phyloP scores from a whole-genome alignment of 768 basidiomycete species.

The Piloderma croceum region DNA sequence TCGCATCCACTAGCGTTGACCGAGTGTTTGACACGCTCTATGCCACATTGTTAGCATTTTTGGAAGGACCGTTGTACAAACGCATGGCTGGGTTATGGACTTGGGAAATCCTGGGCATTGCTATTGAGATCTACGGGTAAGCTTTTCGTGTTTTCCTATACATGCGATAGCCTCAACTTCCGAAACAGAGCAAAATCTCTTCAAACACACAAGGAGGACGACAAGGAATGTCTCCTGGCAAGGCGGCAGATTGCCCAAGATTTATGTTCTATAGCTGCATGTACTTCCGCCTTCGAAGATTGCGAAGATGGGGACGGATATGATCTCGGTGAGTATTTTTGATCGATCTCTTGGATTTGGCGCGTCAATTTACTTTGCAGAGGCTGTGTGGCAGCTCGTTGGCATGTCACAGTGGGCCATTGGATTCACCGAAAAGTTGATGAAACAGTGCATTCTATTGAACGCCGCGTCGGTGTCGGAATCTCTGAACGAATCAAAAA shows the following conservation, averaged over 20 bases:
- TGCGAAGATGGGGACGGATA: slow-evolving; percentile 57
- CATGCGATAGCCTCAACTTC: background rate
- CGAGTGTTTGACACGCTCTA: slow-evolving; percentile 44
- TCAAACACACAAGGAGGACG: slow-evolving; percentile 23
- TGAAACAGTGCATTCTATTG: slow-evolving; percentile 46
- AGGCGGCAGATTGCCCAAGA: slow-evolving; percentile 65
- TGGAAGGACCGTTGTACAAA: slow-evolving; percentile 37
- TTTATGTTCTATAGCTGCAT: slow-evolving; percentile 57
- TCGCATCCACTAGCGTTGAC: slow-evolving; percentile 33
- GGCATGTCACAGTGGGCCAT: slow-evolving; percentile 59
- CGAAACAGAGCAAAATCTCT: slow-evolving; percentile 29
- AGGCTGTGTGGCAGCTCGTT: slow-evolving; percentile 69
- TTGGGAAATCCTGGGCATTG: slow-evolving; percentile 48
- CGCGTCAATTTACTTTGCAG: slow-evolving; percentile 29
- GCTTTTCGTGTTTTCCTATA: slow-evolving; percentile 5
- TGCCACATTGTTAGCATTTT: slow-evolving; percentile 41
- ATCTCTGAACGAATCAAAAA: no score
- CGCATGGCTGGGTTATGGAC: slow-evolving; percentile 37
- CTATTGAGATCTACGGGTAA: slow-evolving; percentile 35
- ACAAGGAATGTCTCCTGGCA: slow-evolving; percentile 35
- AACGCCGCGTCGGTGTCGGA: slow-evolving; percentile 22
- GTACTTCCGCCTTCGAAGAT: slow-evolving; percentile 59
- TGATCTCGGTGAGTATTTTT: slow-evolving; percentile 48
- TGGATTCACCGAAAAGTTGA: slow-evolving; percentile 52
- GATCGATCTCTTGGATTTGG: background rate